These are phyloP conservation scores for Hordeum marinum DNA, from an alignment of 176 grass and related monocot genomes.

Conservation along the genomic window DNA sequence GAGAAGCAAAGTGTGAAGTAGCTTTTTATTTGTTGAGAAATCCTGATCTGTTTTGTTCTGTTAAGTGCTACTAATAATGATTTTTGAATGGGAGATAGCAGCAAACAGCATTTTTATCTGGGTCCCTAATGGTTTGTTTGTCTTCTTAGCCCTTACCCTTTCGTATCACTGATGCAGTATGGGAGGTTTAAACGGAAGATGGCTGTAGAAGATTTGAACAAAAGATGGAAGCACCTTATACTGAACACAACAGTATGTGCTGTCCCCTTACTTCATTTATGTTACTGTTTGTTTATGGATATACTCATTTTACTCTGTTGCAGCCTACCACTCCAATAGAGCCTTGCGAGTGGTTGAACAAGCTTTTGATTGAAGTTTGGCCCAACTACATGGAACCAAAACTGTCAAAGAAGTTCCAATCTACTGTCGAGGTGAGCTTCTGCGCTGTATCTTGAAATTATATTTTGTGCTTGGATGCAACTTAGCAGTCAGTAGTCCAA, in stretches of 20 bases:
- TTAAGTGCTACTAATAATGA: background rate
- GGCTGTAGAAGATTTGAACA: constrained; percentile 81
- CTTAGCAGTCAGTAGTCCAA: background rate
- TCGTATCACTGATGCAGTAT: constrained; percentile 46
- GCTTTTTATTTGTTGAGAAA: background rate
- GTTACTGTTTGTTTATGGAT: background rate
- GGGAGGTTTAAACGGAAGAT: constrained; percentile 66
- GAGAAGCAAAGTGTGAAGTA: background rate
- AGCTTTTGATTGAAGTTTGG: constrained; percentile 85
- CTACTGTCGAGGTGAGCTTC: constrained; percentile 82
- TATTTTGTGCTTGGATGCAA: constrained; percentile 2
- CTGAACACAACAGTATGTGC: constrained; percentile 71
- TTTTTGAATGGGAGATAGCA: background rate
- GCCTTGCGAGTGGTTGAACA: constrained; percentile 88
- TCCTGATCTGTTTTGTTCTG: background rate
- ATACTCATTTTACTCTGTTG: constrained; percentile 23
- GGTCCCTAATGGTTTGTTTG: background rate
- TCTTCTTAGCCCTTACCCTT: background rate
- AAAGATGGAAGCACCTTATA: constrained; percentile 89
- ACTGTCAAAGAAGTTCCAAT: constrained; percentile 58
- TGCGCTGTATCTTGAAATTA: constrained; percentile 4
- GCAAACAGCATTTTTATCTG: background rate
- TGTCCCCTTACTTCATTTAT: constrained; percentile 13
- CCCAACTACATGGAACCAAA: constrained; percentile 98
- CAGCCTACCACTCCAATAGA: constrained; percentile 83